Base-by-base conservation (phyloP, 805 yeast genomes). In the Saccharomyces mikatae region DNA sequence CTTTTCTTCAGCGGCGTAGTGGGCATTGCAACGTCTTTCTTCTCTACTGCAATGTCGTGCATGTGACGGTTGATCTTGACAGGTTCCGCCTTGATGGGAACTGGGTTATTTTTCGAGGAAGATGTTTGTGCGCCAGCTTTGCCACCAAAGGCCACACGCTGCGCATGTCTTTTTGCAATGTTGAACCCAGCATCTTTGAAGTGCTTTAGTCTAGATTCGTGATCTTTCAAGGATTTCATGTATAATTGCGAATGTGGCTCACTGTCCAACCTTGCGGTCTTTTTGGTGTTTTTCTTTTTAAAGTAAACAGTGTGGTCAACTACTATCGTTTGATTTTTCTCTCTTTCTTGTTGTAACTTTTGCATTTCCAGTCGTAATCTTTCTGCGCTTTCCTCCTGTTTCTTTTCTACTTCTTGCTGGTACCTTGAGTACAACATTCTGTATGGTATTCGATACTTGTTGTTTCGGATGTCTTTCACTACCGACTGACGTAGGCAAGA, bases 361-460 rank as follows among this genome's bases (percentile, higher is more conserved):
- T 59, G 62, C 61, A 65, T 67, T 48, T 66, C 61, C 36, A 63
- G 58, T 58, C 76, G 63, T 52, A 72, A 55, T 41, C 69, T 68
- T 52, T 66, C 71, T 3, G 74, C 66, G 21, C 72, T 73, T 48
- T 64, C 56, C 41, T 68, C 69, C 47, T 71, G 71, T 53, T 72
- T 75, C 51, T 60, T 58, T 1, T 60, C 49, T 8, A 62, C 63
- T 30, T 74, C 77, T 31, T 68, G 60, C 28, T 65, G 63, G 51
- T 71, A 70, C 53, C 65, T 65, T 47, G 68, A 56, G 52, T 67
- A 71, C 4, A 74, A 57, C 58, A 72, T 60, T 52, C 74, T 65
- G 21, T 67, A 70, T 0, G 77, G 76, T 8, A 73, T 53, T 53
- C 58, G 66, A 55, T 60, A 73, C 54, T 65, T 70, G 51, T 61